phyloP scores from a whole-genome alignment of 2,329 filamentous ascomycete genomes.

The Byssoonygena ceratinophila region DNA sequence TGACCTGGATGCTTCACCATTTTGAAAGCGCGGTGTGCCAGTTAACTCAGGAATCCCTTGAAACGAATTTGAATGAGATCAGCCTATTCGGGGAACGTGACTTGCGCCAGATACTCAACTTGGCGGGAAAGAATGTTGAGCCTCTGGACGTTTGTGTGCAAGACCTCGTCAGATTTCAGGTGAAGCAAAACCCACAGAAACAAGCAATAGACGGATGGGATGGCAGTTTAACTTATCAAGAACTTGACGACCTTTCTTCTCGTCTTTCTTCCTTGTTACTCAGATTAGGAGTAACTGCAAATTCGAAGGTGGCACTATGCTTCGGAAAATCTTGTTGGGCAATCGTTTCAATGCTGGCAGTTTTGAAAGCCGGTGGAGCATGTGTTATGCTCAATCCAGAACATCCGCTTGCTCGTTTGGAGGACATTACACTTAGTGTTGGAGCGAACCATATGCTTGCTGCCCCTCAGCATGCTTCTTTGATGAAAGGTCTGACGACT shows the following conservation, averaged over 20 bases:
- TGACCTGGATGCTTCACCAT: no score
- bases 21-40: no score
- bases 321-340: constrained; percentile 65
- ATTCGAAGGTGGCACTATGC: constrained; percentile 51
- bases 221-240: constrained; percentile 47
- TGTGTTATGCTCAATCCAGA: constrained; percentile 26
- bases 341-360: constrained; percentile 40
- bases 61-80: no score
- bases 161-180: no score
- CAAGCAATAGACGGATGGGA: constrained; percentile 18
- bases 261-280: constrained; percentile 49
- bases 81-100: no score
- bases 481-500: not conserved
- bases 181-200: no score
- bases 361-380: constrained; percentile 24
- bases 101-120: no score
- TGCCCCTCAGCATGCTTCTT: not conserved
- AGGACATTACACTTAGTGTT: constrained; percentile 19
- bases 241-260: constrained; percentile 57
- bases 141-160: no score
- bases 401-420: constrained; percentile 20
- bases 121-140: no score
- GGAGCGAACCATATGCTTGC: constrained; percentile 10
- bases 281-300: constrained; percentile 26
- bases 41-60: no score